A percentile compares a stretch with the other conserved stretches of the same genome.
Conservation (phyloP, 2,329 filamentous ascomycete species). For the Pseudogymnoascus sp. region DNA sequence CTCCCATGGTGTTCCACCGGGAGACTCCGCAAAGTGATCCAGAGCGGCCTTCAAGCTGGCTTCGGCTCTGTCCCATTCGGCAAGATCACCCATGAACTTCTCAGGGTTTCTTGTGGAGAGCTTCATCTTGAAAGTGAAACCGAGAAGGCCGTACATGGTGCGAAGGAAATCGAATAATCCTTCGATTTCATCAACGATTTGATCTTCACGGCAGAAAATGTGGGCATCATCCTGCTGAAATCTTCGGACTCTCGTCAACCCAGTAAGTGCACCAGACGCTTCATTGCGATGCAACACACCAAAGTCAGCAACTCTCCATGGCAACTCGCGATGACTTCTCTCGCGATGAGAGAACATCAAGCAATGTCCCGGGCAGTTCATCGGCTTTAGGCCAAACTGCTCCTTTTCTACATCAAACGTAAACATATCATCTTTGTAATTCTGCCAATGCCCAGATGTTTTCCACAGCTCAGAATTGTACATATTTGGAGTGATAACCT, state of each 20-base stretch:
- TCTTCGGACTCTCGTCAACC: conserved; percentile 82
- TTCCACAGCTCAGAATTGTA: conserved; percentile 93
- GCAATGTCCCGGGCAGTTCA: conserved; percentile 97
- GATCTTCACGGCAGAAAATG: conserved; percentile 84
- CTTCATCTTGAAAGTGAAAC: conserved; percentile 88
- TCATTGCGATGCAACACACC: conserved; percentile 94
- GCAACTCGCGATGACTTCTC: conserved; percentile 82
- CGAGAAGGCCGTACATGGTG: conserved; percentile 72
- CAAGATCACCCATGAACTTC: conserved; percentile 77
- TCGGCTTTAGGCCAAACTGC: conserved; percentile 81
- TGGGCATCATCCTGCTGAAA: conserved; percentile 97
- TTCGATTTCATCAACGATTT: conserved; percentile 67
- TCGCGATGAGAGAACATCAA: conserved; percentile 78
- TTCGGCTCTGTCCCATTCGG: conserved; percentile 87
- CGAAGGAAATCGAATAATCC: conserved; percentile 82
- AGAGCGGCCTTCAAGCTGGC: conserved; percentile 70
- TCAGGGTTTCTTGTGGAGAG: conserved; percentile 82
- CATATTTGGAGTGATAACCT: conserved; percentile 95
- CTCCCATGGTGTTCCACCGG: conserved; percentile 67
- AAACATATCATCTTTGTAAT: conserved; percentile 95
- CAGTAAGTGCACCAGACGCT: conserved; percentile 82
- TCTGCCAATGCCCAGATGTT: conserved; percentile 86
- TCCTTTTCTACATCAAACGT: conserved; percentile 79
- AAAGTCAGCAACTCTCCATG: conserved; percentile 90
- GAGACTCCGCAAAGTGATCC: conserved; percentile 58